Percentiles rank a stretch among this genome's conserved stretches.
Evolutionary conservation across 2,329 filamentous ascomycete genomes (phyloP).

Genomic region (Hortaea werneckii): DNA sequence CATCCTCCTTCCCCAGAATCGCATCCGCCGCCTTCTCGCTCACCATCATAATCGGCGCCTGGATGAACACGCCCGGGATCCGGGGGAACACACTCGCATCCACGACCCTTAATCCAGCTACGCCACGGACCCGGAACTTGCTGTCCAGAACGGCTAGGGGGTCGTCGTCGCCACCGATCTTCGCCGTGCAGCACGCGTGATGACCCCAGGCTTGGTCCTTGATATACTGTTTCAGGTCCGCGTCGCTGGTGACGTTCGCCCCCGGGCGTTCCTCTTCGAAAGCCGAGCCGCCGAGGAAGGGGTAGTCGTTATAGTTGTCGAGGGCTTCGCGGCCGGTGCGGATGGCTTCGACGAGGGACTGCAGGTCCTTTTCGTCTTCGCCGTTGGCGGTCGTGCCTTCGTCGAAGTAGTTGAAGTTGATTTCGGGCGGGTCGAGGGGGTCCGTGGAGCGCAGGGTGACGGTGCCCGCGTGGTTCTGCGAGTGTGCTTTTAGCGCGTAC

Average conservation of each 20-base stretch:
- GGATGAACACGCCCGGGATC: conserved; percentile 37
- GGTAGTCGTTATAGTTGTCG: conserved; percentile 27
- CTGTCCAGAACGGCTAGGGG: conserved; percentile 46
- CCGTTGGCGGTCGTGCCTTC: conserved; percentile 16
- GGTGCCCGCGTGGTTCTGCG: conserved; percentile 47
- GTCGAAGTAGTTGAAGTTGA: conserved; percentile 52
- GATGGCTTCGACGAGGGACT: conserved; percentile 47
- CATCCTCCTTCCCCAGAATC: background rate
- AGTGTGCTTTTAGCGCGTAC: conserved; percentile 49
- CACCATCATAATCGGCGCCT: conserved; percentile 2
- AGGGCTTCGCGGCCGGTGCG: conserved; percentile 35
- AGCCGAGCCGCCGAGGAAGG: conserved; percentile 33
- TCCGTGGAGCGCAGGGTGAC: conserved; percentile 33
- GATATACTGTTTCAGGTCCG: conserved; percentile 38
- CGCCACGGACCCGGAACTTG: conserved; percentile 47
- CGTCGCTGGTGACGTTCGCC: conserved; percentile 20
- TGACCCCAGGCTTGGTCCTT: conserved; percentile 46
- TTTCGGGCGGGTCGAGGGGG: conserved; percentile 53
- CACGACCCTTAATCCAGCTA: conserved; percentile 48
- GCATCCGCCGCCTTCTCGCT: conserved; percentile 5
- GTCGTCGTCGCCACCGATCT: conserved; percentile 47
- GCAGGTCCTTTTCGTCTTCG: conserved; percentile 30
- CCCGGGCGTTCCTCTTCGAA: conserved; percentile 37
- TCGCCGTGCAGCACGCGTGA: conserved; percentile 46
- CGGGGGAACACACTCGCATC: conserved; percentile 50